Evolutionary conservation across 1,139 yeast genomes (phyloP).

Genomic region (Groenewaldozyma sp.): DNA sequence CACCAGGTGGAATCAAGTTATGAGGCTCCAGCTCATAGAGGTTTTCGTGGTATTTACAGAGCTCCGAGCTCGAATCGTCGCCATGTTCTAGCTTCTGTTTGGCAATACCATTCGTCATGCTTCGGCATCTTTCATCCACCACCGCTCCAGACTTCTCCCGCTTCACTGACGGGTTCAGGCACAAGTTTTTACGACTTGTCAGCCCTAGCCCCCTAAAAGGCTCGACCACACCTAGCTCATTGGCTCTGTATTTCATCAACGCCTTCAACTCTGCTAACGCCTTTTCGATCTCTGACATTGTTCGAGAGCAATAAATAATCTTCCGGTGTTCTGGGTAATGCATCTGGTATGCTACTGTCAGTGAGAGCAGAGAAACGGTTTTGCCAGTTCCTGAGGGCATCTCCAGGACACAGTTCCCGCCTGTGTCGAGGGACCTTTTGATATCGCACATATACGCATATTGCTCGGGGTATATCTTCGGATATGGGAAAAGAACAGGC

Average conservation of each 20-base stretch:
- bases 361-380: constrained; percentile 80
- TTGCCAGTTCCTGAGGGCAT: constrained; percentile 99
- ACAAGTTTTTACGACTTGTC: constrained; percentile 86
- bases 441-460: constrained; percentile 96
- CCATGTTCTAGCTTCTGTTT: constrained; percentile 58
- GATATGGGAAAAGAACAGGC: constrained; percentile 95
- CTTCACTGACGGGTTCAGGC: constrained; percentile 81
- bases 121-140: constrained; percentile 93
- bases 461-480: constrained; percentile 94
- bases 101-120: constrained; percentile 87
- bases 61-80: constrained; percentile 32
- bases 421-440: constrained; percentile 86
- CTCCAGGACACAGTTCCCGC: constrained; percentile 95
- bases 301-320: constrained; percentile 95
- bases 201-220: constrained; percentile 85
- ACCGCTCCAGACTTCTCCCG: constrained; percentile 86
- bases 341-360: constrained; percentile 93
- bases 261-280: constrained; percentile 89
- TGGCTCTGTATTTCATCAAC: constrained; percentile 76
- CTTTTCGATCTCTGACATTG: constrained; percentile 98
- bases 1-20: constrained; percentile 83
- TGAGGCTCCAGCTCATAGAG: constrained; percentile 79
- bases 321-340: constrained; percentile 91
- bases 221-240: constrained; percentile 75
- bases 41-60: constrained; percentile 87